Evolutionary conservation across 257 asterid genomes (phyloP), one percentile per base, ranked within the genome.

Genomic region (Linderniella brevidens): DNA sequence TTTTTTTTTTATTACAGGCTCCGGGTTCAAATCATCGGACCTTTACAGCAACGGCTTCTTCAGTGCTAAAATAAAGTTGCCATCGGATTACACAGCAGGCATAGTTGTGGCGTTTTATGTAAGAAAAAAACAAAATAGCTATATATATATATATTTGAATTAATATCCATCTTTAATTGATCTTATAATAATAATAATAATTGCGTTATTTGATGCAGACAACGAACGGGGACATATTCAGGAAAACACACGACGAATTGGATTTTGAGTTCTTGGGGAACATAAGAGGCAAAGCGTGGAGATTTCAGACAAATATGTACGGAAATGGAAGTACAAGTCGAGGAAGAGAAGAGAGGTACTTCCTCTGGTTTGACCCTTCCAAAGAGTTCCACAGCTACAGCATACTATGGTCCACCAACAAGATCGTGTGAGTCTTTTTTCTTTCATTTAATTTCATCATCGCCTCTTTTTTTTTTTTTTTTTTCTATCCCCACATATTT

Each of bases 221-320:
- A 13, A 83, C 97, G 7, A 88, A 88, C 1, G 78, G 70, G 19
- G 93, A 88, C 17, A 43, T 88, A 44, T 88, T 80, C 35, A 36
- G 57, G 11, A 78, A 76, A 41, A 69, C 73, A 0, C 97, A 88
- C 45, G 97, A 88, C 52, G 97, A 88, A 63, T 25, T 88, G 50
- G 97, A 88, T 49, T 83, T 88, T 53, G 97, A 88, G 59, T 88
- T 88, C 60, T 54, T 87, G 69, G 97, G 97, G 6, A 88, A 88
- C 19, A 64, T 88, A 32, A 68, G 52, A 48, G 95, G 97, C 32
- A 80, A 88, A 59, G 73, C 83, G 18, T 88, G 97, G 97, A 65
- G 95, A 49, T 88, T 88, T 70, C 97, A 88, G 70, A 88, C 95
- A 11, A 88, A 88, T 35, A 60, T 80, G 90, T 88, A 88, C 62